Evolutionary conservation across 306 rosid species (phyloP), one percentile per base, ranked within the genome.

Genomic region (Medicago lupulina): DNA sequence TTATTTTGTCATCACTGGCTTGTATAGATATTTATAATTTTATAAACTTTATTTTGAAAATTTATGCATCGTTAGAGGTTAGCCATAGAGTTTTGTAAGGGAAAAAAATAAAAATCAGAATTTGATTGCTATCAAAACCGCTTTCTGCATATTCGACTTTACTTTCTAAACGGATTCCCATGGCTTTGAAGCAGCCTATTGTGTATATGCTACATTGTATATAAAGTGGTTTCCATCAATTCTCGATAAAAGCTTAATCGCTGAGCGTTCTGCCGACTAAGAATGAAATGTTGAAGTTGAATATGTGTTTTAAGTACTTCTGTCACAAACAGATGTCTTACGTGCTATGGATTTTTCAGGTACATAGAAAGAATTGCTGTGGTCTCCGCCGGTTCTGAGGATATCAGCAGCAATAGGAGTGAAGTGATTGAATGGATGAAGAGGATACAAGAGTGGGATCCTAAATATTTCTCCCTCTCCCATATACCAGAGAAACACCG

Each of bases 381-480:
- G 4, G 88, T 92, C 67, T 90, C 99, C 15, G 77, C 92, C 2
- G 91, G 97, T 54, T 46, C 59, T 38, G 91, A 84, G 62, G 73
- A 60, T 16, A 77, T 86, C 51, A 66, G 76, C 76, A 54, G 54
- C 4, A 89, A 88, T 55, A 78, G 85, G 54, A 69, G 78, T 71
- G 93, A 90, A 86, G 96, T 87, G 50, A 80, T 85, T 55, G 93
- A 86, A 71, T 96, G 96, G 99, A 96, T 96, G 97, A 90, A 86
- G 65, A 89, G 80, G 87, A 89, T 96, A 85, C 91, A 90, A 88
- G 87, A 87, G 17, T 96, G 98, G 99, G 87, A 96, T 76, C 88
- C 98, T 0, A 88, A 86, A 82, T 88, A 71, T 49, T 90, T 96
- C 78, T 75, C 92, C 11, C 98, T 92, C 63, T 82, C 81, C 67